Evolutionary conservation across 139 green algal genomes (phyloP), one percentile per base, ranked within the genome.

Genomic region (Volvox africanus): DNA sequence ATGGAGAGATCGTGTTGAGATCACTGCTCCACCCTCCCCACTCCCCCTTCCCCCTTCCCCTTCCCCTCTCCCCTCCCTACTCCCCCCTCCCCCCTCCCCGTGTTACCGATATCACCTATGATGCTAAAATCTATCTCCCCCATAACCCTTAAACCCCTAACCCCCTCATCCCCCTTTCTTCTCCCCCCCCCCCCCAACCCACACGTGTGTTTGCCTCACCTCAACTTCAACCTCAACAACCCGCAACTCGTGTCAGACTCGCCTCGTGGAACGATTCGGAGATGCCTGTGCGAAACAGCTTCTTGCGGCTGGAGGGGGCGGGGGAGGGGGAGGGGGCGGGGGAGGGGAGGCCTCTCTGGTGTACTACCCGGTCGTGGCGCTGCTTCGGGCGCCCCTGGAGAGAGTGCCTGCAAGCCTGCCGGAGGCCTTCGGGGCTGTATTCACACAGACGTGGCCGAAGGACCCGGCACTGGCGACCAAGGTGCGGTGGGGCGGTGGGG

Each of bases 351-450:
- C 75, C 30, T n/a, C 69, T 5, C 37, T 89, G 69, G 85, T 89
- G 28, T 89, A 89, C 85, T 89, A 61, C 85, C 85, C 85, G 20
- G 85, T 89, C 6, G 85, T 89, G 85, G 37, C 44, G 69, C 85
- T 89, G 69, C 85, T 89, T 19, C 11, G 3, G 26, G 69, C 85
- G 16, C 85, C 85, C 62, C 85, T 89, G 69, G 85, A 78, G 26
- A 21, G n/a, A 44, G 85, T 82, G 68, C 85, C 85, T 19, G 28
- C 69, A 28, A 50, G 85, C 1, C 85, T 89, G 69, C 16, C 20
- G n/a, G 85, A 65, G 44, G 85, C 85, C 11, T 89, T 35, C 44
- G 85, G 32, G 28, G 85, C 69, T 44, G 85, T 84, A 50, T 90
- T 90, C 36, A 2, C 1, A 9, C 86, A 90, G 86, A 33, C n/a